Conservation (phyloP, 805 yeast species). For the Yarrowia deformans region DNA sequence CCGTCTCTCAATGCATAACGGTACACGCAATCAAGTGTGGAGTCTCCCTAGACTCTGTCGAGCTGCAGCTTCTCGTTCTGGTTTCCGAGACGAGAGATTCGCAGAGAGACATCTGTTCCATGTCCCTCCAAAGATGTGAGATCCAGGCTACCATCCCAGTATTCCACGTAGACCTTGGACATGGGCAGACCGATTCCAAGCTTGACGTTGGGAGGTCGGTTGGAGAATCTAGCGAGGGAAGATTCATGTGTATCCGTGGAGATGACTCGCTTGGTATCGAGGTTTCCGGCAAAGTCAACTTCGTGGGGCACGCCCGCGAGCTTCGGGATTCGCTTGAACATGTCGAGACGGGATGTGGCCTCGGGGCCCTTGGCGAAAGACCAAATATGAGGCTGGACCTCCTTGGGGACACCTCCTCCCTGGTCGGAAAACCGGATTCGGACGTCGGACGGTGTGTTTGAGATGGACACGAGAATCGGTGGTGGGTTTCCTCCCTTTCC, state of each 20-base stretch:
- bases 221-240: constrained; percentile 69
- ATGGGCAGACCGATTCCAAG: constrained; percentile 90
- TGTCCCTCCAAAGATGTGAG: constrained; percentile 87
- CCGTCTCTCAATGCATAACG: constrained; percentile 34
- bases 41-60: constrained; percentile 64
- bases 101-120: constrained; percentile 87
- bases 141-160: constrained; percentile 92
- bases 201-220: constrained; percentile 75
- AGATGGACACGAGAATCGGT: constrained; percentile 78
- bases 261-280: constrained; percentile 19
- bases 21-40: constrained; percentile 7
- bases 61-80: constrained; percentile 68
- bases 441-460: constrained; percentile 69
- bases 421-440: constrained; percentile 83
- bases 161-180: constrained; percentile 92
- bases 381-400: constrained; percentile 73
- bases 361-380: constrained; percentile 67
- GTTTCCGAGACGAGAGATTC: constrained; percentile 78
- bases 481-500: constrained; percentile 43
- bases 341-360: constrained; percentile 46
- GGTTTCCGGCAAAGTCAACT: constrained; percentile 43
- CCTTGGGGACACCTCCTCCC: constrained; percentile 83
- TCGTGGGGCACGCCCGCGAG: constrained; percentile 49
- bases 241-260: constrained; percentile 48
- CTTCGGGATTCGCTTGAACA: constrained; percentile 48